These are phyloP conservation scores for Aspergillus melleus DNA, from an alignment of 2,329 filamentous ascomycete genomes.

Conservation along the genomic window DNA sequence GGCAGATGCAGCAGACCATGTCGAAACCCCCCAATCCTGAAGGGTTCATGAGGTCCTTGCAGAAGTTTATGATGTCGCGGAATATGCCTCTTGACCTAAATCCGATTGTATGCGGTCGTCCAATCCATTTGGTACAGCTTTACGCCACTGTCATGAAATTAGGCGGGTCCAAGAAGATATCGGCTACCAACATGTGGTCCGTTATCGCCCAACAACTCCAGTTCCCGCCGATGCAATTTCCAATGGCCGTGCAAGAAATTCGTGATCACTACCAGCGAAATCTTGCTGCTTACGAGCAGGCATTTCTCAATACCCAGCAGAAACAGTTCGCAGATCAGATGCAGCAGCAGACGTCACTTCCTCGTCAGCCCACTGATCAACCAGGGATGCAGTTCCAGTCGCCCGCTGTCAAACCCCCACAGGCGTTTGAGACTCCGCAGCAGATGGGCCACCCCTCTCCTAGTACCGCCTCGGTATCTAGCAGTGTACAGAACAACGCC, in stretches of 20 bases:
- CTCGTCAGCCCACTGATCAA: constrained; percentile 37
- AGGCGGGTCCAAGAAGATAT: constrained; percentile 75
- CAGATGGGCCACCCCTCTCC: constrained; percentile 36
- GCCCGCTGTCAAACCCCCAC: constrained; percentile 50
- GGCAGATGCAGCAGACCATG: constrained; percentile 50
- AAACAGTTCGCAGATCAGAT: constrained; percentile 45
- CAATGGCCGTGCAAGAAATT: constrained; percentile 68
- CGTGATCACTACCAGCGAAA: constrained; percentile 73
- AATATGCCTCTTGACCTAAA: constrained; percentile 72
- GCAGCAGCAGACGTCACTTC: constrained; percentile 45
- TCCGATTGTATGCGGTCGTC: constrained; percentile 71
- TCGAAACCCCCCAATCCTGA: constrained; percentile 54
- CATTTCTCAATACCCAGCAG: constrained; percentile 46
- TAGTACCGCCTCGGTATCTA: constrained; percentile 28
- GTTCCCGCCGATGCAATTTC: constrained; percentile 63
- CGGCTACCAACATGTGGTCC: constrained; percentile 69
- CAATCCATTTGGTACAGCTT: constrained; percentile 71
- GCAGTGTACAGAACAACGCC: constrained; percentile 31
- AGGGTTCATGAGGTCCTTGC: constrained; percentile 73
- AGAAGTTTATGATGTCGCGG: constrained; percentile 73
- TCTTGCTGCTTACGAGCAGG: constrained; percentile 70
- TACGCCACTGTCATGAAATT: constrained; percentile 75
- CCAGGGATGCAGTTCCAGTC: constrained; percentile 47
- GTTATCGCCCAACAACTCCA: constrained; percentile 65
- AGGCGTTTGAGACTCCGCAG: constrained; percentile 45